These are phyloP conservation scores for Biscogniauxia mediterranea DNA, from an alignment of 2,329 filamentous ascomycete species.

Conservation along the genomic window DNA sequence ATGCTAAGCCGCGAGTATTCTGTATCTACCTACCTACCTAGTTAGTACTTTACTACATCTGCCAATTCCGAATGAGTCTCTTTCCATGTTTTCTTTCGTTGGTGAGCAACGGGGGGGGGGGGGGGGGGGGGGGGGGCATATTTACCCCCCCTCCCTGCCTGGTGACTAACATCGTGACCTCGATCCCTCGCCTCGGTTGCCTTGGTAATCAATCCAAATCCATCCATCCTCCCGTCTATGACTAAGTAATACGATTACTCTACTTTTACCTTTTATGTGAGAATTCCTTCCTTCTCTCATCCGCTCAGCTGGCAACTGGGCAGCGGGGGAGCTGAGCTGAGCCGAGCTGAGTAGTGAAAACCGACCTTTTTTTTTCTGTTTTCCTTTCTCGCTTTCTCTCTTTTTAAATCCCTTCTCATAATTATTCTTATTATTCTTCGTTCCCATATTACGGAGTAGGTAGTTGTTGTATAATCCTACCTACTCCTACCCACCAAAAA, in stretches of 20 bases:
- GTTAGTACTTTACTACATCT: neutral
- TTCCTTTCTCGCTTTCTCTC: no score
- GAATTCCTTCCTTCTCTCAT: neutral
- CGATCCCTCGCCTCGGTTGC: neutral
- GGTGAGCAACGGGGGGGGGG: neutral
- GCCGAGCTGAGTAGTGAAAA: neutral
- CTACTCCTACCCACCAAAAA: no score
- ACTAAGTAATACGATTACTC: neutral
- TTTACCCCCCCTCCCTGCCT: neutral
- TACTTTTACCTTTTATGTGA: neutral
- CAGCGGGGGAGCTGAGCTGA: neutral
- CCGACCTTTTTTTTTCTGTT: no score
- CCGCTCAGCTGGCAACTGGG: neutral
- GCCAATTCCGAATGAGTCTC: neutral
- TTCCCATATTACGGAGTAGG: no score
- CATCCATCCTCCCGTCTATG: no score
- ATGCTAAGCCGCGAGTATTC: neutral
- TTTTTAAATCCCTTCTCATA: neutral
- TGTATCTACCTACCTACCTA: neutral
- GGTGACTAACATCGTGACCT: neutral
- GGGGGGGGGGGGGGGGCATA: no score
- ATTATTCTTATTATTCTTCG: neutral
- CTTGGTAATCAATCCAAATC: neutral
- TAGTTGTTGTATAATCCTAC: no score
- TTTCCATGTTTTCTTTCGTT: neutral